Conservation (phyloP, 805 yeast species). For the Yarrowia sp. region DNA sequence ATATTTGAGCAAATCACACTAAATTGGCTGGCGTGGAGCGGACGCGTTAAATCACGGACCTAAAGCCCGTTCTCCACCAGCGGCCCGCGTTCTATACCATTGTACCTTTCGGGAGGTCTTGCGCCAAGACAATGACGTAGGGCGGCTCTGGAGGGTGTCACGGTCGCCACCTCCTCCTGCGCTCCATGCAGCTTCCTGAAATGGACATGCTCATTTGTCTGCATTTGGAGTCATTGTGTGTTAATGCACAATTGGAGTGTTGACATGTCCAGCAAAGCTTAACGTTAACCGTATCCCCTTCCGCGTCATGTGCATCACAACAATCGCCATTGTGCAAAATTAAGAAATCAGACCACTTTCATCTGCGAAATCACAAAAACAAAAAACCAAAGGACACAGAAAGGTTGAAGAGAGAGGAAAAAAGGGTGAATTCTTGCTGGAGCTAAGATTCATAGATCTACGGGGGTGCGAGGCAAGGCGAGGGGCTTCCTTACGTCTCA, state of each 20-base stretch:
- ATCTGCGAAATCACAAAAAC: neutral
- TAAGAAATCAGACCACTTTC: conserved; percentile 21
- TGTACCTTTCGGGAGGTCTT: neutral
- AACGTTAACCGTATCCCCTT: neutral
- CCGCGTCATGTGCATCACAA: conserved; percentile 21
- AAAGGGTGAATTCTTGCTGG: neutral
- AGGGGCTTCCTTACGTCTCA: neutral
- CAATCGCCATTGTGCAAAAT: conserved; percentile 13
- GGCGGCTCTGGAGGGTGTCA: neutral
- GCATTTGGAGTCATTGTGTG: neutral
- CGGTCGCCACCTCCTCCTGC: neutral
- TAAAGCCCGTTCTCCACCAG: too few relatives aligned
- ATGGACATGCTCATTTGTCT: neutral
- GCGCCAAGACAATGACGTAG: neutral
- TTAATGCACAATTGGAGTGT: neutral
- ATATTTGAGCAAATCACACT: too few relatives aligned
- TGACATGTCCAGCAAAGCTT: neutral
- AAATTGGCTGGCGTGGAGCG: too few relatives aligned
- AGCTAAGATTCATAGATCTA: neutral
- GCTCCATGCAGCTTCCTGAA: conserved; percentile 20
- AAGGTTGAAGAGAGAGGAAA: neutral
- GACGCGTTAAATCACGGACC: too few relatives aligned
- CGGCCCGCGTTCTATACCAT: too few relatives aligned
- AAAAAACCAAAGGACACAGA: neutral
- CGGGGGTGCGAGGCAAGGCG: neutral